Percentiles rank a stretch among this genome's conserved stretches.
These are phyloP conservation scores for Coprinopsis cinerea DNA, from an alignment of 768 basidiomycete species.

Conservation along the genomic window DNA sequence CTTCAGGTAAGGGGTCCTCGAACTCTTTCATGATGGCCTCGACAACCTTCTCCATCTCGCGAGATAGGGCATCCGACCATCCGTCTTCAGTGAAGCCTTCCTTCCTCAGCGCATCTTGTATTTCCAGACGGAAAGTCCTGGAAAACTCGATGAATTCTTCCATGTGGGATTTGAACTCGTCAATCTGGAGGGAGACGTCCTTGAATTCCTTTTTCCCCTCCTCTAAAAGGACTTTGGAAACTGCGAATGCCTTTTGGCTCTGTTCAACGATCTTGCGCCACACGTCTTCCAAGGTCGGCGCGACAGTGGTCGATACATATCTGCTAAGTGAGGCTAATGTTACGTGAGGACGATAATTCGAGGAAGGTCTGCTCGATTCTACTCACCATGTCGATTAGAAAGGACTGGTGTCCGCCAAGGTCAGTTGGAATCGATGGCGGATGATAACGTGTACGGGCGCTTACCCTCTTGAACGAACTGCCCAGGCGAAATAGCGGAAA, in stretches of 20 bases:
- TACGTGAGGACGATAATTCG: too few species aligned
- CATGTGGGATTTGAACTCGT: neutral
- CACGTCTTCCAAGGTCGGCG: too few species aligned
- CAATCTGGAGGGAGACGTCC: neutral
- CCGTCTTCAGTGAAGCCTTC: slow-evolving; percentile 2
- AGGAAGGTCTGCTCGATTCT: too few species aligned
- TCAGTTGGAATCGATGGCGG: too few species aligned
- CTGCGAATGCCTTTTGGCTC: neutral
- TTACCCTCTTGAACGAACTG: too few species aligned
- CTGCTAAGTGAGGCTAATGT: too few species aligned
- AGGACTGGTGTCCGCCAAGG: too few species aligned
- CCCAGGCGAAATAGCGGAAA: too few species aligned
- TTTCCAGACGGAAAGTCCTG: neutral
- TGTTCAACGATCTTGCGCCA: too few species aligned
- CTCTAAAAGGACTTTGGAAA: neutral
- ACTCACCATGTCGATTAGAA: too few species aligned
- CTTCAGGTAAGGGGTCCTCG: slow-evolving; percentile 9
- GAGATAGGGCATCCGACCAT: neutral
- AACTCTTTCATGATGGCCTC: slow-evolving; percentile 7
- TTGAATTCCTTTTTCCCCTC: neutral
- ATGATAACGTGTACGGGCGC: too few species aligned
- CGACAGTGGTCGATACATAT: too few species aligned
- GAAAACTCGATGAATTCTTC: neutral
- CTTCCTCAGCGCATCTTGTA: neutral
- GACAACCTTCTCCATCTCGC: neutral